Conservation (phyloP, 225 moss, liverwort and hornwort genomes). For the Lunularia cruciata region DNA sequence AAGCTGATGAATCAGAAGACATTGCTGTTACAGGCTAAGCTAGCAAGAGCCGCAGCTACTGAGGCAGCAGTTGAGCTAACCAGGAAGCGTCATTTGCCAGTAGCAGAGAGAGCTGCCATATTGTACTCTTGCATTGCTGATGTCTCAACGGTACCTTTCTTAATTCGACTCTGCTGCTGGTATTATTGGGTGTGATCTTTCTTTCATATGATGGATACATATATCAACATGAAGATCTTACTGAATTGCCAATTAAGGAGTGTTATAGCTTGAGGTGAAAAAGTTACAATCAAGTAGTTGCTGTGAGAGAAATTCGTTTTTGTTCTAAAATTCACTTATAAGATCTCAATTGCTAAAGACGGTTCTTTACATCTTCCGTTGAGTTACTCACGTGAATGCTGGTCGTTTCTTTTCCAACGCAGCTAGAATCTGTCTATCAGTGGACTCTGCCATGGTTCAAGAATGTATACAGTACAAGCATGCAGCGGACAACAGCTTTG, state of each 20-base stretch:
- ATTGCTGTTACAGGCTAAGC: slow-evolving; percentile 31
- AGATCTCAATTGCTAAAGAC: no score
- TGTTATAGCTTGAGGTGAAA: no score
- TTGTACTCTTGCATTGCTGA: slow-evolving; percentile 56
- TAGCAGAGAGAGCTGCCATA: slow-evolving; percentile 51
- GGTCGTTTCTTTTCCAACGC: slow-evolving; percentile 8
- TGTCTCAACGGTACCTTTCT: slow-evolving; percentile 38
- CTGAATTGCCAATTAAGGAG: no score
- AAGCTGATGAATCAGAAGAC: no score
- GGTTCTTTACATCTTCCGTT: no score
- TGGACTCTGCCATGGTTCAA: slow-evolving; percentile 64
- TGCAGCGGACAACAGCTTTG: slow-evolving; percentile 52
- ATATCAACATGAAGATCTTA: no score
- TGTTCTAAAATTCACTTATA: no score
- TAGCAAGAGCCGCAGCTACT: slow-evolving; percentile 45
- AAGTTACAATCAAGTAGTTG: no score
- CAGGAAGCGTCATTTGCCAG: slow-evolving; percentile 46
- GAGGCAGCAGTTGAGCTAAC: slow-evolving; percentile 50
- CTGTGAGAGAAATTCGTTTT: no score
- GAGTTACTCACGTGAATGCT: no score
- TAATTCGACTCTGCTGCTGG: not conserved
- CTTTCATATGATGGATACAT: no score
- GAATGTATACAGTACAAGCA: slow-evolving; percentile 48
- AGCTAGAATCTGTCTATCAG: slow-evolving; percentile 53
- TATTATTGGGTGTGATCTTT: no score